phyloP scores from a whole-genome alignment of 225 moss, liverwort and hornwort genomes.

The Anthoceros angustus region DNA sequence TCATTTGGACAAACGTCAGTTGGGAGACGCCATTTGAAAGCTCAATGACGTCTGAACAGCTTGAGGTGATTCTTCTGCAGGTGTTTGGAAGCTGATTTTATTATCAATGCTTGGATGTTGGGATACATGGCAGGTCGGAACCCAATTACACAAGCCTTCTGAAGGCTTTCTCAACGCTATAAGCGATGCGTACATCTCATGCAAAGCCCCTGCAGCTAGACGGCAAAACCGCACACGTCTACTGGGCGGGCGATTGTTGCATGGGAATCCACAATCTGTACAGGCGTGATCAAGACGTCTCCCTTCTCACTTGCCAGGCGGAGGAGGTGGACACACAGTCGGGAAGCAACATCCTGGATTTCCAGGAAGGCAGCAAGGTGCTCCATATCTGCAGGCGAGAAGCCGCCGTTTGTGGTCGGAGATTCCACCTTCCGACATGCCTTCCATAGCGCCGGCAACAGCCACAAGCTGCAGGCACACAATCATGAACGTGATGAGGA shows the following conservation, averaged over 20 bases:
- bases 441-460: not conserved
- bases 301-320: not conserved
- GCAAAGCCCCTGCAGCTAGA: slow-evolving; percentile 2
- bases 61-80: not conserved
- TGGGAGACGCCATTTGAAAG: not conserved
- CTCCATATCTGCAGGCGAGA: not conserved
- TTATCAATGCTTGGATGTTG: not conserved
- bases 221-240: not conserved
- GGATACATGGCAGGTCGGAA: not conserved
- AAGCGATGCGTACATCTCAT: not conserved
- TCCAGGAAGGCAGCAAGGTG: not conserved
- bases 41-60: not conserved
- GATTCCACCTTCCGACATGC: not conserved
- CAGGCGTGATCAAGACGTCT: not conserved
- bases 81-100: not conserved
- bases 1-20: not conserved
- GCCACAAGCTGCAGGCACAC: not conserved
- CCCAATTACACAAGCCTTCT: not conserved
- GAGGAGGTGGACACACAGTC: not conserved
- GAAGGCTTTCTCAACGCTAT: not conserved
- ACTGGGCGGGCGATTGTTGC: not conserved
- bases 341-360: not conserved
- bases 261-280: no score
- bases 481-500: not conserved
- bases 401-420: slow-evolving; percentile 1